These are phyloP conservation scores for Penicillium sp. DNA, from an alignment of 2,329 filamentous ascomycete species.

Conservation along the genomic window DNA sequence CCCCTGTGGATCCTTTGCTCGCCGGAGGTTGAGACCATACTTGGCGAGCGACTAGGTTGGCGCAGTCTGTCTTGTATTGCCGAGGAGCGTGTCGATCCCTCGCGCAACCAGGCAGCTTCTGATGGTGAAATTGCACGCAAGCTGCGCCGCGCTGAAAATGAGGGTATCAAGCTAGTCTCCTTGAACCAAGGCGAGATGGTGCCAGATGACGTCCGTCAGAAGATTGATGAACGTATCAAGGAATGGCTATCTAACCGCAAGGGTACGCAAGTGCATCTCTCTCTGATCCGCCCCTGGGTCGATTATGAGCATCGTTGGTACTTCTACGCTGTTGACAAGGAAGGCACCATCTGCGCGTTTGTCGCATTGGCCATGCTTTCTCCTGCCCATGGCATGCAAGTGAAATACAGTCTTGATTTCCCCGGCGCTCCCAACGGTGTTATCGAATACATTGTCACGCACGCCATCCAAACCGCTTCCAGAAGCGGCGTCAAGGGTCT, in stretches of 20 bases:
- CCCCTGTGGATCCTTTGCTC: conserved; percentile 90
- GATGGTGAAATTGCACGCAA: conserved; percentile 70
- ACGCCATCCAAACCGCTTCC: conserved; percentile 63
- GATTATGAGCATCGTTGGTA: conserved; percentile 81
- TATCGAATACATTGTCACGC: conserved; percentile 78
- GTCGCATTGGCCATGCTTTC: conserved; percentile 81
- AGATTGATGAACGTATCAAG: conserved; percentile 69
- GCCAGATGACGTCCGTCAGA: conserved; percentile 64
- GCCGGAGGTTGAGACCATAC: conserved; percentile 71
- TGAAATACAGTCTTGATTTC: conserved; percentile 96
- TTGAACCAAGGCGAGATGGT: conserved; percentile 64
- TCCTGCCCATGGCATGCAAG: conserved; percentile 81
- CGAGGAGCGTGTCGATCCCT: conserved; percentile 80
- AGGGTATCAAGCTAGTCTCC: conserved; percentile 78
- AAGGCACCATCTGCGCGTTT: conserved; percentile 71
- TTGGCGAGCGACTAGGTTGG: conserved; percentile 80
- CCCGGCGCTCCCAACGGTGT: conserved; percentile 80
- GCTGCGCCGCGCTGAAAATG: conserved; percentile 74
- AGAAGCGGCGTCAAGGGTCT: conserved; percentile 63
- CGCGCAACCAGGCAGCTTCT: conserved; percentile 64
- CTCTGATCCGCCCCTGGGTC: conserved; percentile 85
- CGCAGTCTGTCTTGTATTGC: conserved; percentile 83
- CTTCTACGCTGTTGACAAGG: conserved; percentile 72
- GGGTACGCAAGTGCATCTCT: conserved; percentile 84
- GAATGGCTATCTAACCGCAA: conserved; percentile 80